Evolutionary conservation across 768 basidiomycete species (phyloP).

Genomic region (Amylocystis lapponica): DNA sequence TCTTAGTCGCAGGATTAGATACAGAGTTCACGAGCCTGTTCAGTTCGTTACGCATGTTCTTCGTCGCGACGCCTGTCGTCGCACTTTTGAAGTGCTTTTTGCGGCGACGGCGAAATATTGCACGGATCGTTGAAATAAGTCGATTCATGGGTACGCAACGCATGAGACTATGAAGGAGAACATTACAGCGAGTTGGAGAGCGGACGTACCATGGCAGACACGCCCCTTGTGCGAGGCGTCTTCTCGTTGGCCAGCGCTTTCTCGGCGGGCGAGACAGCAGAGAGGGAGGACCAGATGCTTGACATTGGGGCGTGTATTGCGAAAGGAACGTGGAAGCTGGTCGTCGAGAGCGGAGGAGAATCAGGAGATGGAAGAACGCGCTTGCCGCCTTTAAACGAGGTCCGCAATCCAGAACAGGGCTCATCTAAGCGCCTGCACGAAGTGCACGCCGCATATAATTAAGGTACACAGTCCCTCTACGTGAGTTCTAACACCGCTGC

Average conservation of each 20-base stretch:
- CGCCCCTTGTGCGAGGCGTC: conserved; percentile 23
- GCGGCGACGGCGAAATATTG: conserved; percentile 35
- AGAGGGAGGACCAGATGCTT: too few species aligned
- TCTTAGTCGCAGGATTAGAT: conserved; percentile 47
- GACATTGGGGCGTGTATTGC: too few species aligned
- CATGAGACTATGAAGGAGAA: background rate
- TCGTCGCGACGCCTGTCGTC: conserved; percentile 45
- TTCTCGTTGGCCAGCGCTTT: conserved; percentile 13
- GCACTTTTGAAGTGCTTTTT: conserved; percentile 29
- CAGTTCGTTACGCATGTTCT: conserved; percentile 64
- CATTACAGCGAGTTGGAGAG: conserved; percentile 30
- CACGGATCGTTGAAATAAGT: conserved; percentile 10
- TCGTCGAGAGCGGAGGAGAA: too few species aligned
- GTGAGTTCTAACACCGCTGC: too few species aligned
- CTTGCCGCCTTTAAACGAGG: too few species aligned
- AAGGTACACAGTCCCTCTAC: too few species aligned
- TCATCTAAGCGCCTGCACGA: too few species aligned
- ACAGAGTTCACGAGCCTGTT: conserved; percentile 59
- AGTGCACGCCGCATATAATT: too few species aligned
- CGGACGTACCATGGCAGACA: conserved; percentile 23
- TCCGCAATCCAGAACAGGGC: too few species aligned
- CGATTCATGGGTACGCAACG: conserved; percentile 6
- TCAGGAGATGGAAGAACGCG: too few species aligned
- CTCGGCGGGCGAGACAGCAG: too few species aligned
- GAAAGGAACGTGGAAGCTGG: too few species aligned